These are phyloP conservation scores for Colletotrichum spinosum DNA, from an alignment of 2,329 filamentous ascomycete genomes.

Conservation along the genomic window DNA sequence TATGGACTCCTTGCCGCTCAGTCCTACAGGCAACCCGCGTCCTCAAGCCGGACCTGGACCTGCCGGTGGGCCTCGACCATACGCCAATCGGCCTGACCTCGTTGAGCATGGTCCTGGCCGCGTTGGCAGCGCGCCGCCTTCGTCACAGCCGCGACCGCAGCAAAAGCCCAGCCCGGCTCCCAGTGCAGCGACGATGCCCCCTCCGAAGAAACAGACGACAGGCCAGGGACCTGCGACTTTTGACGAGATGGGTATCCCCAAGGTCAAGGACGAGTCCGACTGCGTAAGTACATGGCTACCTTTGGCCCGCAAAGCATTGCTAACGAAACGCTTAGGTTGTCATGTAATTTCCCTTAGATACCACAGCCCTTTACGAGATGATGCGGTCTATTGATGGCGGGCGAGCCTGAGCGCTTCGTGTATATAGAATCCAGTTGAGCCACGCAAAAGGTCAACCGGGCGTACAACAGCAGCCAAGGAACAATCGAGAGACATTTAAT, in stretches of 20 bases:
- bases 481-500: conserved; percentile 23
- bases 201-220: conserved; percentile 57
- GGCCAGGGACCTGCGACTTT: conserved; percentile 93
- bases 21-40: conserved; percentile 28
- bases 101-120: conserved; percentile 41
- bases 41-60: conserved; percentile 27
- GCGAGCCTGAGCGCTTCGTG: conserved; percentile 20
- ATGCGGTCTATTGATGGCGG: conserved; percentile 23
- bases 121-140: conserved; percentile 53
- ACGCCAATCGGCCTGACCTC: conserved; percentile 33
- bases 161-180: conserved; percentile 45
- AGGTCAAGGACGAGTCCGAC: conserved; percentile 85
- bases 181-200: conserved; percentile 47
- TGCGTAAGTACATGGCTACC: conserved; percentile 74
- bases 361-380: conserved; percentile 31
- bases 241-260: conserved; percentile 96
- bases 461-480: conserved; percentile 19
- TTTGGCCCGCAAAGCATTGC: background rate
- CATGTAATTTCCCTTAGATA: conserved; percentile 35
- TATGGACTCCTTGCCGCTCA: conserved; percentile 46
- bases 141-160: conserved; percentile 41
- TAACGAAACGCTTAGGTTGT: conserved; percentile 26
- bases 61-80: conserved; percentile 23
- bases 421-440: conserved; percentile 25
- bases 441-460: conserved; percentile 7